Evolutionary conservation across 2,329 filamentous ascomycete species (phyloP), one percentile per base, ranked within the genome.

Genomic region (Acrodontium crateriforme): DNA sequence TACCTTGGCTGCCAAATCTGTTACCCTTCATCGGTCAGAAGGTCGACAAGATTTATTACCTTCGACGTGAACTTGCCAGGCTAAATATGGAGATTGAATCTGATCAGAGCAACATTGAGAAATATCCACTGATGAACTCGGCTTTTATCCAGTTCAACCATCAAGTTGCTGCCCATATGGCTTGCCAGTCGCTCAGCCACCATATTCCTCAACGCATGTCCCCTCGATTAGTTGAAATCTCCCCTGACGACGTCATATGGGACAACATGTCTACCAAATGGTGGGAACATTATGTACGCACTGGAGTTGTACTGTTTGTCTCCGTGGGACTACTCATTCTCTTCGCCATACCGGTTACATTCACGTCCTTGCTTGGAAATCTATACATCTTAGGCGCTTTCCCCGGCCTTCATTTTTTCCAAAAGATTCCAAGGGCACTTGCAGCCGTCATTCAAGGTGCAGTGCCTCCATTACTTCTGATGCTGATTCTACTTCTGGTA

Each of bases 61-160:
- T 83, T 42, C 79, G 89, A 3, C 72, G 75, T 38, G 78, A 95
- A 52, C 56, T 98, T 16, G 85, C 89, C 11, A 72, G 81, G 9
- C 62, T 95, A 11, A 98, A 95, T 41, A 49, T 85, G 28, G 85
- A 95, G 50, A 94, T 98, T 29, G 85, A 94, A 42, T 63, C 77
- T 24, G 89, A 95, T 40, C 89, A 98, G 50, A 68, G 77, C 29
- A 67, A 89, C 26, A 78, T 80, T 0, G 85, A 94, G 40, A 73
- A 77, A 4, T 95, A 83, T 37, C 85, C 87, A 0, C 59, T 85
- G 25, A 91, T 94, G 84, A 93, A 81, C 46, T 93, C 87, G 1
- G 89, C 89, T 1, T 98, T 98, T 44, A 84, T 98, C 36, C 89
- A 98, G 50, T 98, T 98, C 65, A 93, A 98, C 47, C 79, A 94